phyloP scores from a whole-genome alignment of 495 filamentous ascomycete species.

The Rhypophila decipiens region DNA sequence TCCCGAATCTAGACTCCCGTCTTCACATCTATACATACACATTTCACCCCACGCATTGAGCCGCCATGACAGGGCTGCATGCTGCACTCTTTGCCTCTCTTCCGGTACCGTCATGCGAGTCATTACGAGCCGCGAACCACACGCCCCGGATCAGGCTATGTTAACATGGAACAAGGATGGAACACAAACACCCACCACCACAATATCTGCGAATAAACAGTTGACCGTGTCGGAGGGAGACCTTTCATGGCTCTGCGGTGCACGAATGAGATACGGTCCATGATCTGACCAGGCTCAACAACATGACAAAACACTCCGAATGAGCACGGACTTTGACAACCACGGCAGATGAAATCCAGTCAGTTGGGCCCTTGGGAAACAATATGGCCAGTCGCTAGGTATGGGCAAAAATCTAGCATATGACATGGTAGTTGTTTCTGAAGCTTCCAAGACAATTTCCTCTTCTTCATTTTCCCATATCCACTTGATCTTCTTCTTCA shows the following conservation, averaged over 20 bases:
- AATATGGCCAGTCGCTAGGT: no score
- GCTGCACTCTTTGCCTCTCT: no score
- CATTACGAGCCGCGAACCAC: neutral
- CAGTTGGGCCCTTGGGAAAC: neutral
- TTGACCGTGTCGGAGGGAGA: neutral
- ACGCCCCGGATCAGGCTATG: conserved; percentile 16
- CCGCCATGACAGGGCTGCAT: conserved; percentile 9
- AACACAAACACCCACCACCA: conserved; percentile 9
- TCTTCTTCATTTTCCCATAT: conserved; percentile 7
- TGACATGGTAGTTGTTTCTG: conserved; percentile 14
- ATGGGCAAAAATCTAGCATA: no score
- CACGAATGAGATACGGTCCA: neutral
- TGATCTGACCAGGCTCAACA: neutral
- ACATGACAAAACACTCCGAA: neutral
- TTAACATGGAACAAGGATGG: conserved; percentile 21
- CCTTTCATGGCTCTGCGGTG: neutral
- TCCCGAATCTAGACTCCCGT: no score
- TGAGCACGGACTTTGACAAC: neutral
- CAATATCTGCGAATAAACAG: no score
- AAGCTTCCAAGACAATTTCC: conserved; percentile 1
- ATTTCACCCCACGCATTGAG: conserved; percentile 11
- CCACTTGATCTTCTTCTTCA: neutral
- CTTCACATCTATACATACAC: no score
- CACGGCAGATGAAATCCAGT: neutral
- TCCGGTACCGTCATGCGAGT: conserved; percentile 2